Percentiles rank a stretch among this genome's conserved stretches.
phyloP scores from a whole-genome alignment of 768 basidiomycete species.

The Mycena olivaceomarginata region DNA sequence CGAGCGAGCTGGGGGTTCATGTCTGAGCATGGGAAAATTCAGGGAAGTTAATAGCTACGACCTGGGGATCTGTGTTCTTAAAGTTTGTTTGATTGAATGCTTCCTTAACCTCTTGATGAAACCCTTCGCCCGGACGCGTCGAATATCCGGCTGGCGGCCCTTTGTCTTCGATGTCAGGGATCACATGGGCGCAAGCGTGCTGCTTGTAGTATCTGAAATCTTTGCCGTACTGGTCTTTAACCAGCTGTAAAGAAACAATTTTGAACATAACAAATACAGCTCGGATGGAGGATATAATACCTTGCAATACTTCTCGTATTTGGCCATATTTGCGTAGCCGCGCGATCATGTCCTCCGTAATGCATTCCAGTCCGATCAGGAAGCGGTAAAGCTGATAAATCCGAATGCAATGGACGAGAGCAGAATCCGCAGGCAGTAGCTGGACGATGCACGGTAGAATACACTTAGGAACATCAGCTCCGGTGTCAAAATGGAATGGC shows the following conservation, averaged over 20 bases:
- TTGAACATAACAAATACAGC: background rate
- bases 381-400: slow-evolving; percentile 4
- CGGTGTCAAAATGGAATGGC: background rate
- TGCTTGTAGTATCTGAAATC: background rate
- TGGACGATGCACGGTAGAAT: slow-evolving; percentile 34
- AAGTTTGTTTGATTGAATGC: background rate
- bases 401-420: slow-evolving; percentile 22
- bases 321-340: background rate
- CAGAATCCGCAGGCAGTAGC: slow-evolving; percentile 19
- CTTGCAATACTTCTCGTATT: slow-evolving; percentile 12
- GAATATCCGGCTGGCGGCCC: background rate
- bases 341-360: background rate
- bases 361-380: slow-evolving; percentile 3
- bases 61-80: slow-evolving; percentile 6
- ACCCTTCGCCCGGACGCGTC: background rate
- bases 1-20: background rate
- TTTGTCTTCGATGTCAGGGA: background rate
- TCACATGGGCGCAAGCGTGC: background rate
- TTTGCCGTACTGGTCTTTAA: background rate
- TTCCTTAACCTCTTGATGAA: slow-evolving; percentile 10
- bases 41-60: background rate
- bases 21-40: background rate
- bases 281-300: background rate
- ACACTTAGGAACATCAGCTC: slow-evolving; percentile 1
- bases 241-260: background rate